Base-by-base conservation (phyloP, 345 rosid species). In the Melaleuca quinquenervia region DNA sequence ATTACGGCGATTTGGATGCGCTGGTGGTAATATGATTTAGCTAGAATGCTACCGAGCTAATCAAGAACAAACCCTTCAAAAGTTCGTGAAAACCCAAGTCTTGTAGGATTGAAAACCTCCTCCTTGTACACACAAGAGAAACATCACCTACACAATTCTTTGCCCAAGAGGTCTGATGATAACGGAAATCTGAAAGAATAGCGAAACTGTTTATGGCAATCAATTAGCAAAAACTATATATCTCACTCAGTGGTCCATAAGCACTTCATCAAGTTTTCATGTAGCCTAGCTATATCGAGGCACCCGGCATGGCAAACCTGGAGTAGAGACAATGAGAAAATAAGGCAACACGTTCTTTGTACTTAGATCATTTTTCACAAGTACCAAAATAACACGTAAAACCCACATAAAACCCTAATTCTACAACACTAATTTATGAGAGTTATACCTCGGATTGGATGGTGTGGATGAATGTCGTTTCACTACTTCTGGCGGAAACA, bases 361-460 rank as follows among this genome's bases (percentile, higher is more conserved):
- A 24, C 60, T 51, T 55, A 15, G 45, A 14, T 51, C 41, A 27
- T 36, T 18, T 51, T 32, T 82, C 54, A 10, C 0, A 24, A 15
- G 16, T 14, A 49, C 16, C 15, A 50, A 41, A 32, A 21, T 52
- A 18, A 24, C 84, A 29, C 21, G 27, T 51, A n/a, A 45, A 82
- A 51, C 55, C 48, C 60, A 29, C 21, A 51, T 51, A n/a, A 45
- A 82, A 51, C 55, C 48, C 60, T 82, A 50, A 50, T 70, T 70
- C 24, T 32, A 18, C 12, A 8, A 18, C 45, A 70, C 48, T 70
- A 32, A 45, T 70, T 8, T 45, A 54, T 8, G 13, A 70, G 45
- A 70, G 78, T 32, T 0, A 4, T 82, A 95, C 98, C 98, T 96
- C 89, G 50, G 92, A 87, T 51, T 91, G 94, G 76, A 96, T 87